These are phyloP conservation scores for Puccinia polysora DNA, from an alignment of 1,284 basidiomycete genomes.

Conservation along the genomic window DNA sequence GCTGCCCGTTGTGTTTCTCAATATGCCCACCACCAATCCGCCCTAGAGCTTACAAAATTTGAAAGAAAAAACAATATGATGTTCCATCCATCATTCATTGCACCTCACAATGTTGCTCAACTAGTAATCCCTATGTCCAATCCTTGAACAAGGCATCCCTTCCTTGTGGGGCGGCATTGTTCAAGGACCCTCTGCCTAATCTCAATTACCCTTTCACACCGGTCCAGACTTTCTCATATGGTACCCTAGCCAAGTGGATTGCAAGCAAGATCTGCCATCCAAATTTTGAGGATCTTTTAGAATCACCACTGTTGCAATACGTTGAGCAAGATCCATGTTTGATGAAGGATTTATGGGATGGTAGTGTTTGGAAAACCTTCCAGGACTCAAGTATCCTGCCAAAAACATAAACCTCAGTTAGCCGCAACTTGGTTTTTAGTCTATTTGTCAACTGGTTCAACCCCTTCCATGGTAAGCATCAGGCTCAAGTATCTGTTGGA, in stretches of 20 bases:
- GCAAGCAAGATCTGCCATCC: constrained; percentile 8
- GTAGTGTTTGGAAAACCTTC: constrained; percentile 15
- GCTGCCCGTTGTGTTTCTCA: constrained; percentile 8
- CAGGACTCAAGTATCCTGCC: not conserved
- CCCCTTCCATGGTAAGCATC: constrained; percentile 12
- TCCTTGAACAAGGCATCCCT: not conserved
- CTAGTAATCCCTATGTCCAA: constrained; percentile 13
- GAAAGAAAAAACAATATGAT: not conserved
- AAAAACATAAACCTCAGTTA: not conserved
- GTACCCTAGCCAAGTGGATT: constrained; percentile 15
- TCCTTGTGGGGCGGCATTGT: not conserved
- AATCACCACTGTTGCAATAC: not conserved
- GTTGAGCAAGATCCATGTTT: no score
- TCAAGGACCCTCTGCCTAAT: not conserved
- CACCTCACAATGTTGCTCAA: constrained; percentile 5
- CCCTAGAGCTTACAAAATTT: not conserved
- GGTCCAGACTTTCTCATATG: constrained; percentile 5
- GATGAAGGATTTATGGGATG: constrained; percentile 23
- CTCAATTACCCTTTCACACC: not conserved
- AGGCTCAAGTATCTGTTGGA: constrained; percentile 16
- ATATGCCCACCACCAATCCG: constrained; percentile 3
- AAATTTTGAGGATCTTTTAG: constrained; percentile 19
- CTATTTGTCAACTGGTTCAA: constrained; percentile 25
- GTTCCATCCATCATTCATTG: constrained; percentile 5
- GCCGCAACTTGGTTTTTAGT: constrained; percentile 17